These are phyloP conservation scores for Globisporangium camurandrum DNA, from an alignment of 352 stramenopile genomes.

Conservation along the genomic window DNA sequence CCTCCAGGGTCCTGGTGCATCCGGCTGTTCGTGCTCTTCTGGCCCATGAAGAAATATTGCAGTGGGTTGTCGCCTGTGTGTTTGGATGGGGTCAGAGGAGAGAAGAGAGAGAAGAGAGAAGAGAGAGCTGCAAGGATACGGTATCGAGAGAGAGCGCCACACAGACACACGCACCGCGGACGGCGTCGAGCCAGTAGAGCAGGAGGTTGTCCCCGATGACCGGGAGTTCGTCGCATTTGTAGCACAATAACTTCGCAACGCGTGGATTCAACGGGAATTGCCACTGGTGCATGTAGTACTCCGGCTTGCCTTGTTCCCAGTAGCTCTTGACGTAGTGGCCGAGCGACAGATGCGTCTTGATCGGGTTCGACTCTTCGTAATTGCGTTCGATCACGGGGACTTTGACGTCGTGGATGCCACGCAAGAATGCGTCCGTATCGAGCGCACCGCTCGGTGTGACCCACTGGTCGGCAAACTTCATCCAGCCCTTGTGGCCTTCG, in stretches of 20 bases:
- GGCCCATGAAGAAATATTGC: slow-evolving; percentile 95
- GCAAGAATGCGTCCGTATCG: slow-evolving; percentile 49
- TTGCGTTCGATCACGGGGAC: slow-evolving; percentile 73
- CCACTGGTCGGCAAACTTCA: slow-evolving; percentile 61
- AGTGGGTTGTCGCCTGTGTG: slow-evolving; percentile 73
- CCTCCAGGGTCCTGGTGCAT: slow-evolving; percentile 89
- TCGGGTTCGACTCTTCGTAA: slow-evolving; percentile 69
- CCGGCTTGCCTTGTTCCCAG: slow-evolving; percentile 66
- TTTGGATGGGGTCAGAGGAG: neutral
- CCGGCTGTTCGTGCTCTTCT: slow-evolving; percentile 79
- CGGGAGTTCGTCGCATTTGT: slow-evolving; percentile 82
- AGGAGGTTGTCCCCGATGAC: slow-evolving; percentile 90
- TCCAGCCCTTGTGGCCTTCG: slow-evolving; percentile 53
- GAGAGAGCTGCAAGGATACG: neutral
- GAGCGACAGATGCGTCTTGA: slow-evolving; percentile 63
- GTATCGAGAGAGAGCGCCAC: too few species aligned
- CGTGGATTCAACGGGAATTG: slow-evolving; percentile 87
- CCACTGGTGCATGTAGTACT: slow-evolving; percentile 94
- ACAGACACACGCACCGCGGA: slow-evolving; percentile 34
- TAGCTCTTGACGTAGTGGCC: slow-evolving; percentile 78
- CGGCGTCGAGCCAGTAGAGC: slow-evolving; percentile 87
- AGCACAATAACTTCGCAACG: slow-evolving; percentile 66
- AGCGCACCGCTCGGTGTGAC: slow-evolving; percentile 47
- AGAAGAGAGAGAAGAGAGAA: neutral
- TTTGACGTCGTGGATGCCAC: slow-evolving; percentile 70